Base-by-base conservation (phyloP, 305 asterid genomes). In the Solanum aculeatissimum region DNA sequence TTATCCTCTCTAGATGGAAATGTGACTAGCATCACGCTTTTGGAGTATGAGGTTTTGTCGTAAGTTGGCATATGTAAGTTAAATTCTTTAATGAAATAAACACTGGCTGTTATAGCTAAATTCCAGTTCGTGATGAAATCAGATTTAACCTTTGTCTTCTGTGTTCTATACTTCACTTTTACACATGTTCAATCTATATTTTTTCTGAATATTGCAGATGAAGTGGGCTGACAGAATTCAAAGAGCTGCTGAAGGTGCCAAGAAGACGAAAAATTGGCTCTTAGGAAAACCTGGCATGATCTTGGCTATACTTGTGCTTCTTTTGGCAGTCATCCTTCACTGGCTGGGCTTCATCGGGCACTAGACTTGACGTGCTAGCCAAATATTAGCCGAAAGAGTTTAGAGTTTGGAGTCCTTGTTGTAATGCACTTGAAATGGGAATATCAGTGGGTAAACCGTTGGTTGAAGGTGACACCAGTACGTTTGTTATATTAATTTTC, bases 201-300 rank as follows among this genome's bases (percentile, higher is more conserved):
- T 62, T 9, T 54, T 23, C 19, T 23, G 9, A 54, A 71, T 70
- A 74, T 54, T 87, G 87, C 88, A 95, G 99, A 93, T 96, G 98
- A 93, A 83, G 89, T 96, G 99, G 99, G 98, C 93, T 3, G 98
- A 96, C 83, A 94, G 93, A 90, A 43, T 90, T 80, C 98, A 93
- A 87, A 91, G 93, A 19, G 97, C 95, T 23, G 92, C 92, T 32
- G 97, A 91, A 90, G 96, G 95, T 69, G 98, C 92, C 3, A 92
- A 88, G 91, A 96, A 92, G 93, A 95, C 97, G 0, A 96, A 96
- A 92, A 95, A 92, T 62, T 95, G 92, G 92, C 89, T 96, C 57
- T 91, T 96, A 29, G 98, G 98, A 60, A 92, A 89, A 84, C 91
- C 95, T 9, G 99, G 98, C 84, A 89, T 96, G 97, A 86, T 95